Evolutionary conservation across 768 basidiomycete species (phyloP), one percentile per base, ranked within the genome.

Genomic region (Candolleomyces efflorescens): DNA sequence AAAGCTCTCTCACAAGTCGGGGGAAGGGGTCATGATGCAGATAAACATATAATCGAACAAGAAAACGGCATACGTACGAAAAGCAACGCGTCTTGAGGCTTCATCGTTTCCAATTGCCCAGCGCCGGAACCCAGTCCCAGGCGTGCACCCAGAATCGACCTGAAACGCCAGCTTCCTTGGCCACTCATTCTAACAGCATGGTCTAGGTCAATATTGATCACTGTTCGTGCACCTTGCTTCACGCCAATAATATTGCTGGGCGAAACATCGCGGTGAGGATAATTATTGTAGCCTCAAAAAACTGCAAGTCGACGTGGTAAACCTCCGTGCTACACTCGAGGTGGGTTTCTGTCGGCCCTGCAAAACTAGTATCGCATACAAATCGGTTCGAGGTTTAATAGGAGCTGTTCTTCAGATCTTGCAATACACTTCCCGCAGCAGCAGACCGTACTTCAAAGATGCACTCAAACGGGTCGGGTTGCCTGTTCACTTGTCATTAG

Each of bases 61-160:
- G n/a, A n/a, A n/a, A n/a, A n/a, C n/a, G n/a, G n/a, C n/a, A n/a
- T n/a, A n/a, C n/a, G n/a, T n/a, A n/a, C n/a, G n/a, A n/a, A n/a
- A n/a, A n/a, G n/a, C n/a, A 4, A 56, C 24, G 6, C 22, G 22
- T 27, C 15, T 2, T 18, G 24, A 24, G 11, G 17, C 47, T 43
- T 36, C 22, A 17, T 54, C 17, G 20, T 20, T 17, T n/a, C 51
- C n/a, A 41, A 49, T 36, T 53, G 54, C 20, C 60, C 39, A 58
- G 12, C 26, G 3, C 47, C 48, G 18, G 15, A 43, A 75, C 2
- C 64, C 67, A 5, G 71, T 70, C n/a, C 74, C 73, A 10, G 75
- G 74, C 39, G 75, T 46, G 74, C 75, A 77, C 59, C 11, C 64
- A 37, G 38, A 58, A 57, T 13, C 43, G 3, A 32, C 67, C 22